Evolutionary conservation across 148 eudicot species (phyloP).

Genomic region (Rhododendron molle): DNA sequence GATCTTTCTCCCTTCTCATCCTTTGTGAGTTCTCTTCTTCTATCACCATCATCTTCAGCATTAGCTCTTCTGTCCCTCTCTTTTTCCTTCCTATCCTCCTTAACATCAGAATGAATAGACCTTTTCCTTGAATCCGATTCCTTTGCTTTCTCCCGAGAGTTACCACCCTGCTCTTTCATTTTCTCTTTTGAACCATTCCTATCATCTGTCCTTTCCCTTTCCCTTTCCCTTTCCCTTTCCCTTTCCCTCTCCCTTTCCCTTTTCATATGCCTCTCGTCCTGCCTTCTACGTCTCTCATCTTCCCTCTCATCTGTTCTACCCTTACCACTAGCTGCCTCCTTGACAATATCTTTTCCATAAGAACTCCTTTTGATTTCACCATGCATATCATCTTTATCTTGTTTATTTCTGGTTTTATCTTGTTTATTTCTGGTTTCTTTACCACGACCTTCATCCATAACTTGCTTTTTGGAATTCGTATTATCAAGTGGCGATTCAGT

Average conservation of each 20-base stretch:
- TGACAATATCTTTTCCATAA: constrained; percentile 33
- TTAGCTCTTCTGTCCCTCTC: constrained; percentile 47
- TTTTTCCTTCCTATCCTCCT: constrained; percentile 50
- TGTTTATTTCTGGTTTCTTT: constrained; percentile 34
- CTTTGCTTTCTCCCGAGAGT: constrained; percentile 48
- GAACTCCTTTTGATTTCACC: constrained; percentile 50
- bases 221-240: constrained; percentile 47
- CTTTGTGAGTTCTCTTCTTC: constrained; percentile 50
- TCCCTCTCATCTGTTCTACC: constrained; percentile 40
- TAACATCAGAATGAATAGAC: constrained; percentile 42
- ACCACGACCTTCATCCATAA: constrained; percentile 36
- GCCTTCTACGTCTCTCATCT: constrained; percentile 38
- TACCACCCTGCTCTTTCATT: constrained; percentile 47
- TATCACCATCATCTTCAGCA: constrained; percentile 47
- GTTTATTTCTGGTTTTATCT: constrained; percentile 33
- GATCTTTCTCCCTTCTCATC: constrained; percentile 66
- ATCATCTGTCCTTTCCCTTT: constrained; percentile 43
- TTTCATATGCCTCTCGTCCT: constrained; percentile 49
- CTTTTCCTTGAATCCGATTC: constrained; percentile 56
- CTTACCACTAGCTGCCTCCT: constrained; percentile 36
- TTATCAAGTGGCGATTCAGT: constrained; percentile 34
- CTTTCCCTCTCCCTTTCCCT: constrained; percentile 47
- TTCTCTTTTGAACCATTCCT: constrained; percentile 46
- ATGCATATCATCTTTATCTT: constrained; percentile 35
- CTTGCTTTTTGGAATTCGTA: constrained; percentile 23